These are phyloP conservation scores for Tylopilus plumbeoviolaceoides DNA, from an alignment of 768 basidiomycete genomes.

Conservation along the genomic window DNA sequence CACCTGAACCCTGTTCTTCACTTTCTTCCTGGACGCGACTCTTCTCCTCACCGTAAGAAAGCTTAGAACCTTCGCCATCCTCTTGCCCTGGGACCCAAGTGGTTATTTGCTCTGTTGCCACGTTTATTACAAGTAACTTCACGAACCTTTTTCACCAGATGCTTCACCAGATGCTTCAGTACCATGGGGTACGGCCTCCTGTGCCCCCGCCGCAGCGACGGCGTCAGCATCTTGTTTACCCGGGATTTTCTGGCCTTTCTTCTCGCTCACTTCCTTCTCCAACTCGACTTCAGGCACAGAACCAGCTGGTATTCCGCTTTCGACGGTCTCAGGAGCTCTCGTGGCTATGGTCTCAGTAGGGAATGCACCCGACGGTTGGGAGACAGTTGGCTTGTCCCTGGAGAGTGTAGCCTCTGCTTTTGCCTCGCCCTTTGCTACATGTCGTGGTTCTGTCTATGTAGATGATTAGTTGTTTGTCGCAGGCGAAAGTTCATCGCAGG, in stretches of 20 bases:
- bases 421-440: not conserved
- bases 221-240: not conserved
- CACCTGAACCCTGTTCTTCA: not conserved
- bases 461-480: constrained; percentile 6
- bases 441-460: constrained; percentile 1
- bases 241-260: not conserved
- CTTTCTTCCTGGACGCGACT: not conserved
- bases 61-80: not conserved
- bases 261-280: not conserved
- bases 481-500: not conserved
- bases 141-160: constrained; percentile 11
- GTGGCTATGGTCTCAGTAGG: no score
- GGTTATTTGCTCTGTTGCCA: not conserved
- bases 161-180: not conserved
- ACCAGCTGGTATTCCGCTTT: not conserved
- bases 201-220: no score
- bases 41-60: not conserved
- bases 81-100: not conserved
- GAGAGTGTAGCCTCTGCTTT: not conserved
- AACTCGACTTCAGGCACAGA: not conserved
- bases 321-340: not conserved
- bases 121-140: not conserved
- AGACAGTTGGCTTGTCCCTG: not conserved
- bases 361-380: not conserved
- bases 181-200: not conserved